Evolutionary conservation across 257 asterid genomes (phyloP).

Genomic region (Mentha longifolia): DNA sequence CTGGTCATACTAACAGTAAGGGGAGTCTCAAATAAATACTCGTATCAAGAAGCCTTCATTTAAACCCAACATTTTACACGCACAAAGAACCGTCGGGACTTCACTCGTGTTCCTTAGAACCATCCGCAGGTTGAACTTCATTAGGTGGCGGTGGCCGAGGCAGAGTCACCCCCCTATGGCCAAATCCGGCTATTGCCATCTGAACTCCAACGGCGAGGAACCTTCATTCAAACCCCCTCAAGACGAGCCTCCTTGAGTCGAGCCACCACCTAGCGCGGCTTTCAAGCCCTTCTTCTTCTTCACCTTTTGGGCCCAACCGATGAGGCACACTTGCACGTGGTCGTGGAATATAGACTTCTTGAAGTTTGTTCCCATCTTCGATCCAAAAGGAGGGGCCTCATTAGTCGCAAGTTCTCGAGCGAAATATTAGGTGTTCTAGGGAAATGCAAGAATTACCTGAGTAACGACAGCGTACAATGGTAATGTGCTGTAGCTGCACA

Average conservation of each 20-base stretch:
- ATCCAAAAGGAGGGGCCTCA: not conserved
- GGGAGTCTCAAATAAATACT: not conserved
- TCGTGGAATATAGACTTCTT: constrained; percentile 91
- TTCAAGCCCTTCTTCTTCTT: constrained; percentile 62
- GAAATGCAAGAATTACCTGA: constrained; percentile 57
- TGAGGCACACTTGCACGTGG: constrained; percentile 82
- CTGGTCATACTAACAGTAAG: not conserved
- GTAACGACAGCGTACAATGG: constrained; percentile 95
- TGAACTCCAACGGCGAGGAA: constrained; percentile 46
- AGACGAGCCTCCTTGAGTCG: constrained; percentile 51
- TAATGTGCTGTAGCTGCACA: constrained; percentile 93
- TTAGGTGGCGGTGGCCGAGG: constrained; percentile 13
- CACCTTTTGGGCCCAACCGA: constrained; percentile 86
- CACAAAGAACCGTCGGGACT: not conserved
- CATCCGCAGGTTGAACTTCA: constrained; percentile 36
- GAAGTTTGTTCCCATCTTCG: constrained; percentile 94
- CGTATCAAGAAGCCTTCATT: not conserved
- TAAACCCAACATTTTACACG: not conserved
- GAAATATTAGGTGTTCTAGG: not conserved
- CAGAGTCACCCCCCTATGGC: constrained; percentile 42
- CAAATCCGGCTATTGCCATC: constrained; percentile 52
- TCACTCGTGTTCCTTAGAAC: constrained; percentile 14
- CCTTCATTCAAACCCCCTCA: constrained; percentile 40
- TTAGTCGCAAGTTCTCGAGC: not conserved
- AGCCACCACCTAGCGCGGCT: constrained; percentile 44